Conservation (phyloP, 495 filamentous ascomycete species). For the Neurospora hispaniola region DNA sequence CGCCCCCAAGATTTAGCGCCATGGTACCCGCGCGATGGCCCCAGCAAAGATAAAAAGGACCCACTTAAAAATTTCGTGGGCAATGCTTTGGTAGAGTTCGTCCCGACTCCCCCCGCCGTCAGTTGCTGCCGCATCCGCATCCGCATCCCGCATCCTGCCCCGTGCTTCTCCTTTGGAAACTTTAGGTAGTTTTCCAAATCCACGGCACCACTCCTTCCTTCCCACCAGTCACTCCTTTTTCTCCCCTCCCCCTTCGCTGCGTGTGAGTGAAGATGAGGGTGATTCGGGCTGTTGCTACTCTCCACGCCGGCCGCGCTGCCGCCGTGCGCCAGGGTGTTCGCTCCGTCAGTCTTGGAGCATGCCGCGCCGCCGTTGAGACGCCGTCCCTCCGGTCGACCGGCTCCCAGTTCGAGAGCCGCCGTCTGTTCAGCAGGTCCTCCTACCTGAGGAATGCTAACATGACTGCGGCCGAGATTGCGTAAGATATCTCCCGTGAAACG, state of each 20-base stretch:
- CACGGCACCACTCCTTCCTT: not conserved
- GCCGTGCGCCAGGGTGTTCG: slow-evolving; percentile 22
- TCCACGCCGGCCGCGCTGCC: slow-evolving; percentile 28
- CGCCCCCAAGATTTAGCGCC: not conserved
- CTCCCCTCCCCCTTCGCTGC: slow-evolving; percentile 8
- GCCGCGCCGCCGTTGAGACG: slow-evolving; percentile 8
- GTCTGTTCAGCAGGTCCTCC: slow-evolving; percentile 21
- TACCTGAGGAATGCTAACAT: slow-evolving; percentile 11
- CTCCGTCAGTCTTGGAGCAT: slow-evolving; percentile 18
- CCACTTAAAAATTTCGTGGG: slow-evolving; percentile 29
- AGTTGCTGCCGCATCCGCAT: slow-evolving; percentile 1
- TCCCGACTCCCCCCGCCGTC: slow-evolving; percentile 4
- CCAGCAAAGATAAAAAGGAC: not conserved
- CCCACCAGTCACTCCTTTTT: slow-evolving; percentile 15
- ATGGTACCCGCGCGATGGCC: not conserved
- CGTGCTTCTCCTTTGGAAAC: slow-evolving; percentile 5
- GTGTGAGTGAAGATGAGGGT: slow-evolving; percentile 29
- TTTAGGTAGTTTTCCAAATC: not conserved
- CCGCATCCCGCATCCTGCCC: slow-evolving; percentile 4
- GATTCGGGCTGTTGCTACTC: slow-evolving; percentile 30
- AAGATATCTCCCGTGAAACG: slow-evolving; percentile 5
- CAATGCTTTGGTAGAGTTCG: not conserved
- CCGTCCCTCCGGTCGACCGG: slow-evolving; percentile 9
- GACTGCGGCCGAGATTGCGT: slow-evolving; percentile 27
- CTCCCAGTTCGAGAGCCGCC: slow-evolving; percentile 11